Base-by-base conservation (phyloP, 2,329 filamentous ascomycete species). In the Alternaria consortialis region DNA sequence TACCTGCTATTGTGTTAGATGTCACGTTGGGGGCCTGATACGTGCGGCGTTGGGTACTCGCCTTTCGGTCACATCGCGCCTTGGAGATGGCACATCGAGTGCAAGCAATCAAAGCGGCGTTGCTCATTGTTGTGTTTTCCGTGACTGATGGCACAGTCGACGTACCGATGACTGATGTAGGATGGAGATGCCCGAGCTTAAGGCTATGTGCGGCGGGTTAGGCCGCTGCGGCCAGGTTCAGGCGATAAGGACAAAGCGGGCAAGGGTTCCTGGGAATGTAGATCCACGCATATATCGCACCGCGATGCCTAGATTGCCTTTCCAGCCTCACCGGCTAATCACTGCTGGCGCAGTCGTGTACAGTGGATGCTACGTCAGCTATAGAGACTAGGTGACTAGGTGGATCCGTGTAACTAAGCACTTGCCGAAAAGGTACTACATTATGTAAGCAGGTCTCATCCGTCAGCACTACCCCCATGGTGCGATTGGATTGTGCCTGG, bases 21-120 rank as follows among this genome's bases (percentile, higher is more conserved):
- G 17, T 32, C 25, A 44, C 17, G 20, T 25, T n/a, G 13, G 23
- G 34, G 23, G 13, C 20, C 17, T 20, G 17, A 7, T 15, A 46
- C 20, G 17, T 23, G 46, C 8, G n/a, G 13, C 20, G n/a, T 23
- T 36, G 4, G 31, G 46, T 36, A 55, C 51, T 55, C 32, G 56
- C 57, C 44, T 59, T 59, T 3, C 57, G 43, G 31, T 59, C 57
- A 29, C 57, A 59, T 20, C 57, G 36, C 31, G 57, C 57, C 31
- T 59, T 59, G 15, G 57, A 59, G 25, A 59, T 56, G 44, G 51
- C 57, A 50, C 57, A 59, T 12, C 57, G 31, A 25, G 57, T 59
- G 57, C 57, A 59, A 31, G 57, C 57, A 9, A 59, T 59, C 23
- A 59, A 39, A 11, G 43, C 39, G 8, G 57, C 37, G 17, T 43